Conservation (phyloP, 768 basidiomycete genomes). For the Amanita pallidorosea region DNA sequence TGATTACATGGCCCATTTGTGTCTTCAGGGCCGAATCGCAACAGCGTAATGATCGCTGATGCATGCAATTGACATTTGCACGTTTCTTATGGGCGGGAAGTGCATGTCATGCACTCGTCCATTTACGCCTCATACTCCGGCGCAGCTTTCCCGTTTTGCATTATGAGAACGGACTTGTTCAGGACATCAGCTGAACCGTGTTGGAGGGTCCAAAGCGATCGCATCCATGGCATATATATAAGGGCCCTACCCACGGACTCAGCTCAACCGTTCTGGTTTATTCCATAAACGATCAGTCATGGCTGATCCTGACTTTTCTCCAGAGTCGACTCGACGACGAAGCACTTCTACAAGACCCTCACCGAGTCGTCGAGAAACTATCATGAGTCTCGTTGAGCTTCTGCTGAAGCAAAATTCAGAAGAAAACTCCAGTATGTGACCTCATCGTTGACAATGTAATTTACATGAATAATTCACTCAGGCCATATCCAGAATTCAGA, state of each 20-base stretch:
- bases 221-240: neutral
- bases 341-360: slow-evolving; percentile 4
- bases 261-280: neutral
- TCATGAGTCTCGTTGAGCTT: slow-evolving; percentile 41
- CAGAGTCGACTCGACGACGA: neutral
- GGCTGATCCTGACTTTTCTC: neutral
- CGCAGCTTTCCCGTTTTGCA: neutral
- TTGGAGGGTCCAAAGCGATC: too few species aligned
- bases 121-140: neutral
- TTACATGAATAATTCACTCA: slow-evolving; percentile 7
- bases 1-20: neutral
- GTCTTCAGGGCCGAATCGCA: neutral
- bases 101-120: neutral
- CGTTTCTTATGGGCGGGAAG: slow-evolving; percentile 2
- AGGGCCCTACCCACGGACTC: neutral
- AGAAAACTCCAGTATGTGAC: slow-evolving; percentile 18
- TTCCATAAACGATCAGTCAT: neutral
- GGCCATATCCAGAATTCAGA: slow-evolving; percentile 30
- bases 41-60: neutral
- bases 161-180: too few species aligned
- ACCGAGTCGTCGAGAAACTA: slow-evolving; percentile 31
- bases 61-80: neutral
- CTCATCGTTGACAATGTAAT: neutral
- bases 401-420: slow-evolving; percentile 27
- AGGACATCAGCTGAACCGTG: too few species aligned